Evolutionary conservation across 352 stramenopile genomes (phyloP).

Genomic region (Phytopythium vexans): DNA sequence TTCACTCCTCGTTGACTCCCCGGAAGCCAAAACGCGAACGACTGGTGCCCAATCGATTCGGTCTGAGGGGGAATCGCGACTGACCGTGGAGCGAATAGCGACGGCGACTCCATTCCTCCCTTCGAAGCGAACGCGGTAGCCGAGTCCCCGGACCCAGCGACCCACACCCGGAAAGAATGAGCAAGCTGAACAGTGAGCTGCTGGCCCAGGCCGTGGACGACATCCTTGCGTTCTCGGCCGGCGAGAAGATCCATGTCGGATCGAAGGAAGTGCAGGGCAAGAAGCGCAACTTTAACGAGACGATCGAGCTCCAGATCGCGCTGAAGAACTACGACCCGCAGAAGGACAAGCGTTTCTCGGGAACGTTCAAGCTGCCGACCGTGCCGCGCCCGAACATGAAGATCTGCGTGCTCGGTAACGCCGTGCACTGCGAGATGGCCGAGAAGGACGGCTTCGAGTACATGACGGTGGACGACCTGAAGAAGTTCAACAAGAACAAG

Average conservation of each 20-base stretch:
- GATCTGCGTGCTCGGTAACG: conserved; percentile 99
- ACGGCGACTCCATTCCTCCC: conserved; percentile 53
- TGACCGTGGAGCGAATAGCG: neutral
- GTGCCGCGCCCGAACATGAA: conserved; percentile 95
- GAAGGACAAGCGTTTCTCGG: conserved; percentile 99
- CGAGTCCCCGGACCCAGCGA: conserved; percentile 54
- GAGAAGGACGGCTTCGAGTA: conserved; percentile 97
- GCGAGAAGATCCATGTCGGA: conserved; percentile 91
- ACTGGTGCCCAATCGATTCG: conserved; percentile 2
- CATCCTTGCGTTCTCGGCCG: conserved; percentile 94
- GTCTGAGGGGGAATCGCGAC: no score
- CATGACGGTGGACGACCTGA: conserved; percentile 99
- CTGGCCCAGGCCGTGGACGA: conserved; percentile 95
- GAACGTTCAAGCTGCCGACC: conserved; percentile 98
- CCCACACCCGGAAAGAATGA: conserved; percentile 50
- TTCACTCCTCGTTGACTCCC: conserved; percentile 1
- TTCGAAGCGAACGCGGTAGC: conserved; percentile 63
- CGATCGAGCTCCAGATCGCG: conserved; percentile 98
- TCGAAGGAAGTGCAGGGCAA: conserved; percentile 97
- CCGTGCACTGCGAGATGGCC: conserved; percentile 97
- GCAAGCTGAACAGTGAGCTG: conserved; percentile 97
- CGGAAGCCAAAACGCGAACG: conserved; percentile 1
- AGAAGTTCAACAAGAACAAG: conserved; percentile 99
- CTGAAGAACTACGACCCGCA: conserved; percentile 99
- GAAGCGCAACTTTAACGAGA: conserved; percentile 99